phyloP scores from a whole-genome alignment of 345 rosid genomes.

The Rhizophora mangle region DNA sequence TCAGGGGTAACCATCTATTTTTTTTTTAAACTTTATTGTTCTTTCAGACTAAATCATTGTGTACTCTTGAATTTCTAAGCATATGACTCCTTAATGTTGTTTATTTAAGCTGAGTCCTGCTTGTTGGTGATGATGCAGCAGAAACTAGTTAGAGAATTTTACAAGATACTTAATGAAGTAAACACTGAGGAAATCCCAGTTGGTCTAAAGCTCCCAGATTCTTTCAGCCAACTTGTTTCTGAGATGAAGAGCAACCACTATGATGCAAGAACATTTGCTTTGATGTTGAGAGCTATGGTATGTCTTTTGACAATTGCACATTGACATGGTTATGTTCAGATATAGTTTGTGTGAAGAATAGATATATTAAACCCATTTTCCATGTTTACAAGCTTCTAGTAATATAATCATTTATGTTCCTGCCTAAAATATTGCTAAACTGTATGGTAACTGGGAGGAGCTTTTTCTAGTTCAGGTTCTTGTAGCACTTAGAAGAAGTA shows the following conservation, averaged over 20 bases:
- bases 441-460: too few species aligned
- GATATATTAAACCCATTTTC: not conserved
- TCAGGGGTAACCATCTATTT: slow-evolving; percentile 64
- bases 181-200: slow-evolving; percentile 76
- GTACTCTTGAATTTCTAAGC: not conserved
- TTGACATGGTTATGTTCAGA: not conserved
- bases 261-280: slow-evolving; percentile 83
- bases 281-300: slow-evolving; percentile 89
- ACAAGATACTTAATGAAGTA: slow-evolving; percentile 78
- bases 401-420: too few species aligned
- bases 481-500: too few species aligned
- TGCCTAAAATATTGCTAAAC: too few species aligned
- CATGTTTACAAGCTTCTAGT: not conserved
- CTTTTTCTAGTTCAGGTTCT: too few species aligned
- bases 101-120: slow-evolving; percentile 22
- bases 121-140: slow-evolving; percentile 42
- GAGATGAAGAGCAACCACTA: slow-evolving; percentile 85
- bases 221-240: slow-evolving; percentile 76
- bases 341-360: not conserved
- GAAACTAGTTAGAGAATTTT: slow-evolving; percentile 85
- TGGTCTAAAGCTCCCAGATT: slow-evolving; percentile 78
- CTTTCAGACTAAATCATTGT: not conserved
- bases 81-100: slow-evolving; percentile 12
- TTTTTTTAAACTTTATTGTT: not conserved
- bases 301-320: slow-evolving; percentile 6